Evolutionary conservation across 2,329 filamentous ascomycete species (phyloP), one percentile per base, ranked within the genome.

Genomic region (Fusarium neocosmosporiellum): DNA sequence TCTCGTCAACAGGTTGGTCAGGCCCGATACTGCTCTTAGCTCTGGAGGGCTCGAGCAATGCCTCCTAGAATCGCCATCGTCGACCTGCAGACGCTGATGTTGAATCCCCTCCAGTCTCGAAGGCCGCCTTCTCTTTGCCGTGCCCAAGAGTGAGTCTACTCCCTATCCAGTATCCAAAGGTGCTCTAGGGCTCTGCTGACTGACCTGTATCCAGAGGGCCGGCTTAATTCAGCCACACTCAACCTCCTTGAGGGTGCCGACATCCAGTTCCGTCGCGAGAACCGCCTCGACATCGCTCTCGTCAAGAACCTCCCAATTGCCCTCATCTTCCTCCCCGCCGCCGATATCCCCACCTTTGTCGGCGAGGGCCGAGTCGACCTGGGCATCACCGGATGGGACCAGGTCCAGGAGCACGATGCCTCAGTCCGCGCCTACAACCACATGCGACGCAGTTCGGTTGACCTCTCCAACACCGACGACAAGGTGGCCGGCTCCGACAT

Each of bases 261-360:
- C 83, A 96, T 99, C 78, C 95, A 99, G 83, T 99, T 99, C 86
- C 92, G 94, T 82, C 92, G 96, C 80, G 95, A 98, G 86, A 95
- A 93, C 82, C 93, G 96, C 67, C 93, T 98, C 78, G 96, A 99
- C 83, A 98, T 99, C 80, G 96, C 96, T 18, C 92, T 99, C 29
- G 96, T 98, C 80, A 97, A 98, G 87, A 99, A 99, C 85, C 91
- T 96, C 31, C 94, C 94, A 37, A 94, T 99, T 78, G 96, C 96
- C 18, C 93, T 99, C 69, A 92, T 99, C 80, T 99, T 99, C 87
- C 93, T 99, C 29, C 96, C 96, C 33, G 96, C 96, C 39, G 95
- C 95, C 75, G 96, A 99, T 82, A 99, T 99, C 80, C 96, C 96
- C 7, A 98, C 95, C 41, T 98, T 98, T 80, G 95, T 99, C 55